A percentile compares a stretch with the other conserved stretches of the same genome.
These are phyloP conservation scores for Bruguiera gymnorhiza DNA, from an alignment of 345 rosid genomes.

Conservation along the genomic window DNA sequence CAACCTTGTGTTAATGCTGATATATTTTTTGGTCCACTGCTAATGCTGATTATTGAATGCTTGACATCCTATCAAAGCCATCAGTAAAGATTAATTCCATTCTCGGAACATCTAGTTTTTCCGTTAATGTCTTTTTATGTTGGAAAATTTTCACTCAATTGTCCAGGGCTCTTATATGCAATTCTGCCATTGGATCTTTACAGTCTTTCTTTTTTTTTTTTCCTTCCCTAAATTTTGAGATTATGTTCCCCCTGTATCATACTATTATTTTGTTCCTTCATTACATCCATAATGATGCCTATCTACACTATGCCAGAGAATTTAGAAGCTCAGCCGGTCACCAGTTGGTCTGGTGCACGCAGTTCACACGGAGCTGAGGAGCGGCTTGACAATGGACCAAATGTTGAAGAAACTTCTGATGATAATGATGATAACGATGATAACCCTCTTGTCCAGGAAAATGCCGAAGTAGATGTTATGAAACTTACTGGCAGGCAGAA, in stretches of 20 bases:
- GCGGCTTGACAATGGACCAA: constrained; percentile 29
- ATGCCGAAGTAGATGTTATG: constrained; percentile 46
- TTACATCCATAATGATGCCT: background rate
- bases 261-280: background rate
- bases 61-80: too few relatives aligned
- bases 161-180: too few relatives aligned
- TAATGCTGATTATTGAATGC: too few relatives aligned
- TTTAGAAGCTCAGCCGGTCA: constrained; percentile 33
- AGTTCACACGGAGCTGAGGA: constrained; percentile 32
- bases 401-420: constrained; percentile 43
- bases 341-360: constrained; percentile 14
- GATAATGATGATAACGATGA: constrained; percentile 39
- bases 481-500: constrained; percentile 86
- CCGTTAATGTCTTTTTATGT: too few relatives aligned
- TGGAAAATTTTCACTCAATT: too few relatives aligned
- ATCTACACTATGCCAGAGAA: constrained; percentile 28
- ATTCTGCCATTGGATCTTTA: too few relatives aligned
- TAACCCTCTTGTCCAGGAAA: constrained; percentile 39
- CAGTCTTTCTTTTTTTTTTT: too few relatives aligned
- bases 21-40: too few relatives aligned
- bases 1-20: too few relatives aligned
- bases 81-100: too few relatives aligned
- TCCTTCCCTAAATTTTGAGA: background rate
- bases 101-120: too few relatives aligned
- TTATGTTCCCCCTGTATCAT: background rate